Evolutionary conservation across 176 grass and related monocot species (phyloP).

Genomic region (Sorghum bicolor): DNA sequence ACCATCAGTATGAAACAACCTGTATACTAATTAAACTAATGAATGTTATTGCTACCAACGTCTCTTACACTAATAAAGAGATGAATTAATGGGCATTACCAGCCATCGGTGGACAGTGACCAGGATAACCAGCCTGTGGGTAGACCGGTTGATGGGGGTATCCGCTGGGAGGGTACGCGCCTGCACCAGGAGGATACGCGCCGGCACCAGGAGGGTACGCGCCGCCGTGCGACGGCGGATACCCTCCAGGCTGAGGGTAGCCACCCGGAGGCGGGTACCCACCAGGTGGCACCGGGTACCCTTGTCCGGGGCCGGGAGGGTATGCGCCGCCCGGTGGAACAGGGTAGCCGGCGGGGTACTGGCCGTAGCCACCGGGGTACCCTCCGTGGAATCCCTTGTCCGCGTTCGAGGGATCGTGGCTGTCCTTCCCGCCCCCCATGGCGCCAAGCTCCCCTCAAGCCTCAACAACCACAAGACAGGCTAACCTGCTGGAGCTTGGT

Average conservation of each 20-base stretch:
- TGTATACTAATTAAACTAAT: too few relatives aligned
- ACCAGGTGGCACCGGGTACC: slow-evolving; percentile 36
- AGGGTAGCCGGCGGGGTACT: slow-evolving; percentile 37
- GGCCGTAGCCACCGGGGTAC: slow-evolving; percentile 38
- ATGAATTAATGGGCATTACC: not conserved
- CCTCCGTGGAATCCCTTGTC: slow-evolving; percentile 42
- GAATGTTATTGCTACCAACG: not conserved
- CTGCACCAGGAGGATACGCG: not conserved
- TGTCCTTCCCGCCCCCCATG: slow-evolving; percentile 74
- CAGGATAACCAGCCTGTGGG: slow-evolving; percentile 40
- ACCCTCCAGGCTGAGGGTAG: slow-evolving; percentile 51
- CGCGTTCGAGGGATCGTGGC: not conserved
- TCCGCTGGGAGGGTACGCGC: not conserved
- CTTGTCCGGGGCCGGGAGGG: slow-evolving; percentile 13
- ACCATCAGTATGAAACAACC: too few relatives aligned
- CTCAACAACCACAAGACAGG: not conserved
- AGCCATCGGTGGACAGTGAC: slow-evolving; percentile 15
- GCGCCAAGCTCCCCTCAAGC: not conserved
- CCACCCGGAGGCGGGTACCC: slow-evolving; percentile 22
- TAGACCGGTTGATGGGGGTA: slow-evolving; percentile 21
- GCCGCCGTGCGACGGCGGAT: slow-evolving; percentile 12
- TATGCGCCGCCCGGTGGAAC: slow-evolving; percentile 6
- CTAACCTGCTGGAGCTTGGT: not conserved
- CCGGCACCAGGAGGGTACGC: slow-evolving; percentile 37
- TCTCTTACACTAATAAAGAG: not conserved